Conservation (phyloP, 495 filamentous ascomycete species). For the Cudoniella acicularis region DNA sequence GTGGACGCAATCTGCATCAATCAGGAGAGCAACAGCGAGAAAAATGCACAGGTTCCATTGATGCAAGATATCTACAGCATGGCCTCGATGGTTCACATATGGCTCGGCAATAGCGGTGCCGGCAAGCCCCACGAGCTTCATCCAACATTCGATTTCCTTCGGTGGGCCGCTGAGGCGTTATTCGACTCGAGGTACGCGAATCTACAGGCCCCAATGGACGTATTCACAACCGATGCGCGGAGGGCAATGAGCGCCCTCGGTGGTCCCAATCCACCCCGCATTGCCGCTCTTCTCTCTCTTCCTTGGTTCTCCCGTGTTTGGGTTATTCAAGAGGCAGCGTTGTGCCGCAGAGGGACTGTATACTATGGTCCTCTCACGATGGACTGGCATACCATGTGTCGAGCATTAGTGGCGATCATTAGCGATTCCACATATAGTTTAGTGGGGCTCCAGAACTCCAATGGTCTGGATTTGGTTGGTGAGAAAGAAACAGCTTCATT, state of each 20-base stretch:
- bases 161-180: neutral
- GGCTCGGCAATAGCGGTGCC: neutral
- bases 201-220: no score
- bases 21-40: constrained; percentile 24
- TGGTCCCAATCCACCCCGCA: neutral
- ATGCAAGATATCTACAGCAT: constrained; percentile 25
- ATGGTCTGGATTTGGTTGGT: no score
- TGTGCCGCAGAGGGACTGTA: neutral
- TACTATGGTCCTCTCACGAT: neutral
- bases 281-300: constrained; percentile 8
- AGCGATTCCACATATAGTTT: neutral
- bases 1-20: constrained; percentile 31
- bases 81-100: constrained; percentile 23
- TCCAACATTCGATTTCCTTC: neutral
- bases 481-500: neutral
- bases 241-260: neutral
- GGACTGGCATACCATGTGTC: neutral
- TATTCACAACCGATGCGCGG: neutral
- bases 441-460: neutral
- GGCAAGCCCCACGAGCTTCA: neutral
- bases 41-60: constrained; percentile 20
- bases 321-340: constrained; percentile 24
- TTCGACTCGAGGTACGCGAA: neutral
- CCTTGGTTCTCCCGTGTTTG: constrained; percentile 31
- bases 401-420: neutral